Base-by-base conservation (phyloP, 768 basidiomycete species). In the Termitomyces eurrhizus region DNA sequence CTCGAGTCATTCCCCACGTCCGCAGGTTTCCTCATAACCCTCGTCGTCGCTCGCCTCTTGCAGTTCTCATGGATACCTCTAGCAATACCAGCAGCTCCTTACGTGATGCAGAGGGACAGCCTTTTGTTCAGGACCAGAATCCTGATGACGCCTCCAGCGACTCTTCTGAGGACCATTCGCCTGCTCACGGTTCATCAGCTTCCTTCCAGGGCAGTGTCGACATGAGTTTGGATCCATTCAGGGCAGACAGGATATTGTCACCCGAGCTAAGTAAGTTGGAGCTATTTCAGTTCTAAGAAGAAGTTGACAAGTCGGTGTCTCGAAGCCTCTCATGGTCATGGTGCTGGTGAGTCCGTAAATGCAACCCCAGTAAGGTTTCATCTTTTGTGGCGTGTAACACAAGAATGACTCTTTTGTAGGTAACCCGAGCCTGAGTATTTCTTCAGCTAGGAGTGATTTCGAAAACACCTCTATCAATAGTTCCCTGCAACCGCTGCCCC, bases 21-120 rank as follows among this genome's bases (percentile, higher is more conserved):
- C 49, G 58, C 16, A 44, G 24, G 24, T 52, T 46, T 32, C 58
- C 42, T 39, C 18, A 24, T 41, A 35, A 33, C 12, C 49, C 52
- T 46, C 42, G n/a, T 37, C 52, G 51, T 36, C 58, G 51, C 18
- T 59, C 58, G 4, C 58, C 58, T 26, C 58, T 59, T 21, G 52
- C 24, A 35, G n/a, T 39, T n/a, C 32, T 59, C 21, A 59, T 59
- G 58, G 41, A 52, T 18, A 59, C 39, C n/a, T 50, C 50, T 44
- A 32, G 35, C 29, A 39, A 49, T 32, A 32, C 14, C 11, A 36
- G n/a, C 16, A 18, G 26, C 26, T 51, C 36, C 6, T 58, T 4
- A n/a, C 35, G 14, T 18, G 45, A 51, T 37, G 13, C 41, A 6
- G 21, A 53, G 5, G 51, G 51, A 9, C 53, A 54, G 14, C 42